These are phyloP conservation scores for Neofusicoccum umdonicola DNA, from an alignment of 2,329 filamentous ascomycete species.

Conservation along the genomic window DNA sequence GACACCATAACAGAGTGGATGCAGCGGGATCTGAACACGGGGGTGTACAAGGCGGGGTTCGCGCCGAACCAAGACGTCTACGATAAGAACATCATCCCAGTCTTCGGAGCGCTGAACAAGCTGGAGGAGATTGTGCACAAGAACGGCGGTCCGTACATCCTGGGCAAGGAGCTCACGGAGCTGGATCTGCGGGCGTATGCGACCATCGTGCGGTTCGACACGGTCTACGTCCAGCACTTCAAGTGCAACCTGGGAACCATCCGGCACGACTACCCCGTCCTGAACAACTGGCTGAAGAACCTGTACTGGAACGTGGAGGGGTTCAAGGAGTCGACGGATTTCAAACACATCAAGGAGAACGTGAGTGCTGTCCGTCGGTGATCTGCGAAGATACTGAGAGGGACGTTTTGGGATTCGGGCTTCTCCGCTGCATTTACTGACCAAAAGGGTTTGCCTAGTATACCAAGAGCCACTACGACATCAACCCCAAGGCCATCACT, in stretches of 20 bases:
- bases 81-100: constrained; percentile 51
- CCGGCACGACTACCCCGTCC: constrained; percentile 58
- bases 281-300: constrained; percentile 60
- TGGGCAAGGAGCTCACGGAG: constrained; percentile 57
- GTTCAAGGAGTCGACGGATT: constrained; percentile 60
- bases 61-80: constrained; percentile 56
- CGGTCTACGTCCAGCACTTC: constrained; percentile 65
- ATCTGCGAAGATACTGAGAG: background rate
- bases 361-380: constrained; percentile 26
- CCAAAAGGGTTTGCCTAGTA: constrained; percentile 36
- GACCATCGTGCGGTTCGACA: constrained; percentile 60
- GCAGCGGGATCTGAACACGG: constrained; percentile 55
- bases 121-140: constrained; percentile 51
- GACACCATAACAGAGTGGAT: constrained; percentile 56
- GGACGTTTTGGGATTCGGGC: background rate
- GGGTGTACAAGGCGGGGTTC: constrained; percentile 64
- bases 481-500: constrained; percentile 63
- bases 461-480: constrained; percentile 58
- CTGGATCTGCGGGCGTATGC: constrained; percentile 58
- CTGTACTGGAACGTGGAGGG: constrained; percentile 58
- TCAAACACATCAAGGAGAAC: constrained; percentile 68
- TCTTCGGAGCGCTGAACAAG: constrained; percentile 61
- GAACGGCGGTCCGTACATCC: constrained; percentile 55
- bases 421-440: background rate
- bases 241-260: constrained; percentile 64